phyloP scores from a whole-genome alignment of 176 grass and related monocot species.

The Hyparrhenia diplandra region DNA sequence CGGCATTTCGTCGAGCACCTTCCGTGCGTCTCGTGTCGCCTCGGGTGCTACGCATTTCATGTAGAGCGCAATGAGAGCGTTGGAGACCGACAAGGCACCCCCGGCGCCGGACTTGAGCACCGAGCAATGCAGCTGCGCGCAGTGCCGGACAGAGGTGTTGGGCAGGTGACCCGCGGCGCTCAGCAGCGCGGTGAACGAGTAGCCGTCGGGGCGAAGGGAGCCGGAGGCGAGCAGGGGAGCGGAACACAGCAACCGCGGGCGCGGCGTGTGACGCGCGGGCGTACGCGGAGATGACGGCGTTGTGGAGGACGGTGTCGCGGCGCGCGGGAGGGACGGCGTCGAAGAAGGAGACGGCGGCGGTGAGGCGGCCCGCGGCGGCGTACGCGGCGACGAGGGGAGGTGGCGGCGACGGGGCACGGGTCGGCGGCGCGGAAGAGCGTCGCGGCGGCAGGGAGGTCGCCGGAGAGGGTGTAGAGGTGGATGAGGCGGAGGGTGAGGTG shows the following conservation, averaged over 20 bases:
- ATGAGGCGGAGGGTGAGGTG: slow-evolving; percentile 85
- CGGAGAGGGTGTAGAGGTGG: slow-evolving; percentile 76
- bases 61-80: no score
- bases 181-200: no score
- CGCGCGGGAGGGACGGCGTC: slow-evolving; percentile 37
- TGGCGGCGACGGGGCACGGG: slow-evolving; percentile 45
- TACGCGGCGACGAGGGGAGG: slow-evolving; percentile 68
- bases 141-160: no score
- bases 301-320: slow-evolving; percentile 85
- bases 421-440: slow-evolving; percentile 42
- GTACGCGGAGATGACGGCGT: slow-evolving; percentile 77
- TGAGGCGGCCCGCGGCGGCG: slow-evolving; percentile 51
- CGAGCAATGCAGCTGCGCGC: no score
- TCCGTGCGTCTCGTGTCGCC: no score
- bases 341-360: slow-evolving; percentile 57
- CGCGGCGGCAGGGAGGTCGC: slow-evolving; percentile 55
- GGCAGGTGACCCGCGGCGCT: no score
- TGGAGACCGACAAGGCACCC: no score
- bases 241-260: slow-evolving; percentile 47
- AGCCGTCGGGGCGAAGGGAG: slow-evolving; percentile 57
- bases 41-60: no score
- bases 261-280: slow-evolving; percentile 48
- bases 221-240: slow-evolving; percentile 35
- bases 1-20: no score
- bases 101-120: no score